Evolutionary conservation across 768 basidiomycete genomes (phyloP), one percentile per base, ranked within the genome.

Genomic region (Mrakia frigida): DNA sequence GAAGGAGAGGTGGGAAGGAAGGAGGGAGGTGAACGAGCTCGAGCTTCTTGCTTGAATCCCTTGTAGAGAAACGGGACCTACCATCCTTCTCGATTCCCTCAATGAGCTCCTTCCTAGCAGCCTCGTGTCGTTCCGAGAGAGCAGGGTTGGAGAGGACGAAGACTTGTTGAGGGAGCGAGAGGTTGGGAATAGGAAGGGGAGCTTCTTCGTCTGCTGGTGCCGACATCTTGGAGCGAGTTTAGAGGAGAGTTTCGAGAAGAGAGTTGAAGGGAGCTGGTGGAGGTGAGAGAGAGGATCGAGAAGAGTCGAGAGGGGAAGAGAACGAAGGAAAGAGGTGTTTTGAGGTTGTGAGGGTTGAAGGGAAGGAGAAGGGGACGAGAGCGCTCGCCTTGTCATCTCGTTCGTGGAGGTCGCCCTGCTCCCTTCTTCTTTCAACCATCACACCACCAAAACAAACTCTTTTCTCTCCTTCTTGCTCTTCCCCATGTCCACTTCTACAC

Each of bases 151-250:
- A 87, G 6, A 98, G 86, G 14, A 88, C 87, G 80, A 92, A 97
- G 18, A 91, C 85, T 81, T 90, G 88, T 80, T 96, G 91, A 0
- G 94, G 87, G 25, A 96, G 87, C 16, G 86, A 85, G 74, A 94
- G 89, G 82, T 97, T 95, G 33, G 94, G 95, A 78, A 92, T 90
- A 0, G 93, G 93, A 53, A 92, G 87, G 3, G 94, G 89, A 21
- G 88, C 84, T 79, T 95, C 92, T 83, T 96, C 85, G 79, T 82
- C 92, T 73, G 92, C 88, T 92, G 63, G 79, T 71, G 70, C 33
- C 31, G 71, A 74, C 73, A 74, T 74, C 18, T 43, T 14, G 43
- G 33, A 52, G 65, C 9, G 31, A 37, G 61, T 6, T 33, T 13
- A 41, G 56, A 25, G 43, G 11, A 41, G 28, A 39, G 72, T 33